These are phyloP conservation scores for Mikania micrantha DNA, from an alignment of 129 eudicot genomes.

Conservation along the genomic window DNA sequence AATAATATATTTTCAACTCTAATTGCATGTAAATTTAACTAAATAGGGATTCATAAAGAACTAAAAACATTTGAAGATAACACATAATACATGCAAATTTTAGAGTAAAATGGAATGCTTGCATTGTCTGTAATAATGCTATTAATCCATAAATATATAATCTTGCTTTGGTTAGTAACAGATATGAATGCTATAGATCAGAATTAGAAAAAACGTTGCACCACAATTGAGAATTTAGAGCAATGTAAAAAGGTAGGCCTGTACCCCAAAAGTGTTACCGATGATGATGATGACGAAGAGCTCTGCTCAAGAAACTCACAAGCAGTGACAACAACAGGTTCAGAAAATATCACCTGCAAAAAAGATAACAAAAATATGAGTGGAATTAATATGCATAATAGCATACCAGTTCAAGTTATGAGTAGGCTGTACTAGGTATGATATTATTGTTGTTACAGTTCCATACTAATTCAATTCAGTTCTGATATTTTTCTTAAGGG, in stretches of 20 bases:
- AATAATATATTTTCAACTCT: neutral
- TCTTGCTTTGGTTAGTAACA: neutral
- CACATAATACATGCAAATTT: neutral
- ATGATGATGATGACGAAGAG: conserved; percentile 70
- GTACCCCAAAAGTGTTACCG: conserved; percentile 85
- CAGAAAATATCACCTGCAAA: conserved; percentile 82
- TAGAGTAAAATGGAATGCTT: neutral
- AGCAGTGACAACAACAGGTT: conserved; percentile 82
- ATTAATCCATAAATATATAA: neutral
- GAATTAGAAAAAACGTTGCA: conserved; percentile 11
- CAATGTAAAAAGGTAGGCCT: neutral
- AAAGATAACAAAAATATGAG: neutral
- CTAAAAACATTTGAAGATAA: neutral
- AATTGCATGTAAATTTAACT: neutral
- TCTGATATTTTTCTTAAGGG: neutral
- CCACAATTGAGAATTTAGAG: neutral
- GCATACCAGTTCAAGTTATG: no score
- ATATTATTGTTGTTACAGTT: neutral
- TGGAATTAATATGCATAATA: no score
- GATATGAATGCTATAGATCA: neutral
- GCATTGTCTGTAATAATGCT: neutral
- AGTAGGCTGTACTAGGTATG: no score
- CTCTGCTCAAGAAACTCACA: conserved; percentile 95
- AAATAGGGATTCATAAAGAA: neutral
- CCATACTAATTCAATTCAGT: neutral